Evolutionary conservation across 345 rosid species (phyloP).

Genomic region (Heritiera littoralis): DNA sequence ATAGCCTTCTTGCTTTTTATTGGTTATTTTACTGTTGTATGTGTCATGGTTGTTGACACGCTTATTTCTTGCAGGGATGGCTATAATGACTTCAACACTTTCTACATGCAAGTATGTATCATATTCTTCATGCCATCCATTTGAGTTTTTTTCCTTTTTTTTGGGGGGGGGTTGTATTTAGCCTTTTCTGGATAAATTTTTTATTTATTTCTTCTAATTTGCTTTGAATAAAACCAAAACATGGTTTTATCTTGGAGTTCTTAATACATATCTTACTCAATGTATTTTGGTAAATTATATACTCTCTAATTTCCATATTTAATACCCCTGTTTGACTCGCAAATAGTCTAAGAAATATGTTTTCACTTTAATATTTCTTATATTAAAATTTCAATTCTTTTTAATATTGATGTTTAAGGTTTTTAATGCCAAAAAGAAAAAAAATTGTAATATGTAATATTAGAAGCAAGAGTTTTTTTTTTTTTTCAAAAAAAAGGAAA

Average conservation of each 20-base stretch:
- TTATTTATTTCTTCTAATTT: background rate
- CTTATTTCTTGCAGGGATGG: slow-evolving; percentile 87
- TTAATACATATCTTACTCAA: background rate
- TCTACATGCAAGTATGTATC: slow-evolving; percentile 93
- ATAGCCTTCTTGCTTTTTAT: background rate
- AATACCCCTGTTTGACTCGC: background rate
- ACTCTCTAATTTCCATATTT: background rate
- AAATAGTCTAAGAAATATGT: background rate
- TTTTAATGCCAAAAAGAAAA: background rate
- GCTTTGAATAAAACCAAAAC: background rate
- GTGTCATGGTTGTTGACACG: slow-evolving; percentile 18
- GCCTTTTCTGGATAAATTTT: background rate
- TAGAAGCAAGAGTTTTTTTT: background rate
- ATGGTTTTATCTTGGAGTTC: background rate
- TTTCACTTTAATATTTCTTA: background rate
- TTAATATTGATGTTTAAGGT: background rate
- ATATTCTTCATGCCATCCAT: background rate
- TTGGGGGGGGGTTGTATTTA: background rate
- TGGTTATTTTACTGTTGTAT: background rate
- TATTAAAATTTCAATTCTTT: slow-evolving; percentile 2
- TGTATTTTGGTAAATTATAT: background rate
- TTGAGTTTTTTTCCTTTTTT: background rate
- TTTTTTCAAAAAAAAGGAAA: background rate
- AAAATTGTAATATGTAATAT: background rate
- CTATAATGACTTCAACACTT: slow-evolving; percentile 97